Evolutionary conservation across 257 asterid genomes (phyloP).

Genomic region (Ehretia macrophylla): DNA sequence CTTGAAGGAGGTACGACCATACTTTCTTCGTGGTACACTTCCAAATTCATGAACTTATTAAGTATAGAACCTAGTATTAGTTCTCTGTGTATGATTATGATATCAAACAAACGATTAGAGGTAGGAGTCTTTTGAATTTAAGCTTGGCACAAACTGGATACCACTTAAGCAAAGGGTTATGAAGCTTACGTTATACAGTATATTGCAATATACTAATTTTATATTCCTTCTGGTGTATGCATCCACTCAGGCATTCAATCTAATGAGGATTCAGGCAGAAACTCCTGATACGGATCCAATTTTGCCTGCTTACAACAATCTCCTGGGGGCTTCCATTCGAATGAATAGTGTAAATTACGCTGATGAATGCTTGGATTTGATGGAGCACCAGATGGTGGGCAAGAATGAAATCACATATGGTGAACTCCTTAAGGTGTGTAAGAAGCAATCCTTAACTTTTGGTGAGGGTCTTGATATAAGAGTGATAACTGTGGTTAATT

Average conservation of each 20-base stretch:
- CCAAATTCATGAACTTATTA: background rate
- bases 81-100: background rate
- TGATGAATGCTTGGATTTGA: conserved; percentile 57
- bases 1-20: conserved; percentile 56
- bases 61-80: background rate
- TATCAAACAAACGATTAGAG: conserved; percentile 3
- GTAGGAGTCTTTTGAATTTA: no score
- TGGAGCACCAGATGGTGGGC: conserved; percentile 74
- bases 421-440: conserved; percentile 74
- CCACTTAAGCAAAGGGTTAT: background rate
- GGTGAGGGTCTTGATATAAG: conserved; percentile 4
- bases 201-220: background rate
- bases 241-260: conserved; percentile 57
- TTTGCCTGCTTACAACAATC: conserved; percentile 54
- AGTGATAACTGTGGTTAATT: background rate
- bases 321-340: conserved; percentile 54
- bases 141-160: background rate
- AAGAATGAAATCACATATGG: conserved; percentile 60
- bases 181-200: background rate
- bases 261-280: conserved; percentile 45
- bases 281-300: conserved; percentile 45
- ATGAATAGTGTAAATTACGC: conserved; percentile 42
- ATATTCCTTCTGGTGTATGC: conserved; percentile 17
- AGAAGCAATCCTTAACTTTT: conserved; percentile 5
- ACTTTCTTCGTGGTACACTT: background rate